These are phyloP conservation scores for Stropharia rugosoannulata DNA, from an alignment of 768 basidiomycete species.

Conservation along the genomic window DNA sequence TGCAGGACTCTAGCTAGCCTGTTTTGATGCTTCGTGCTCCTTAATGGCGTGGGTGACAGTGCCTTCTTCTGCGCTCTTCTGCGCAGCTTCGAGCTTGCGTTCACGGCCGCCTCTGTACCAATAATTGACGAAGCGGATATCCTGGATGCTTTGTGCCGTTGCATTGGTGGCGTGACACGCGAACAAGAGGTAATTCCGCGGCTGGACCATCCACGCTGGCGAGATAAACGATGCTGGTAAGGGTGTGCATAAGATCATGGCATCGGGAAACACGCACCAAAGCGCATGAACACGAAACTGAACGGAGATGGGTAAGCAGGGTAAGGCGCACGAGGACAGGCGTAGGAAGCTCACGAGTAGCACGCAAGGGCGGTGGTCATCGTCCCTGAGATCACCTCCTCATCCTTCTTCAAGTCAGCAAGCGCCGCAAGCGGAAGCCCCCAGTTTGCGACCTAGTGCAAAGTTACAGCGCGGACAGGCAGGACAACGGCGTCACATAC, in stretches of 20 bases:
- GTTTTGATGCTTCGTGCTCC: conserved; percentile 42
- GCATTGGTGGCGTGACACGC: conserved; percentile 93
- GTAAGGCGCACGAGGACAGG: conserved; percentile 4
- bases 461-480: conserved; percentile 12
- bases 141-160: conserved; percentile 82
- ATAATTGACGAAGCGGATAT: conserved; percentile 83
- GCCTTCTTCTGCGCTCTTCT: conserved; percentile 29
- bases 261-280: conserved; percentile 53
- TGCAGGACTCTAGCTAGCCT: conserved; percentile 22
- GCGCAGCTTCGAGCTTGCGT: conserved; percentile 45
- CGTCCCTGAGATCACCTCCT: conserved; percentile 93
- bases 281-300: conserved; percentile 90
- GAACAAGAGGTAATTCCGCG: conserved; percentile 94
- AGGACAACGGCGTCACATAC: conserved; percentile 46
- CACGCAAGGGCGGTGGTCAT: conserved; percentile 90
- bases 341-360: conserved; percentile 83
- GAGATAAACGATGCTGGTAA: conserved; percentile 4
- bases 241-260: background rate
- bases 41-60: conserved; percentile 52
- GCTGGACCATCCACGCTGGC: conserved; percentile 91
- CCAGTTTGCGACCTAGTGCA: conserved; percentile 90
- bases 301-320: conserved; percentile 9
- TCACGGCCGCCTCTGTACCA: conserved; percentile 91
- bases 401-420: conserved; percentile 88
- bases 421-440: conserved; percentile 94